phyloP scores from a whole-genome alignment of 1,139 yeast species.

The Yamadazyma diddensiae region DNA sequence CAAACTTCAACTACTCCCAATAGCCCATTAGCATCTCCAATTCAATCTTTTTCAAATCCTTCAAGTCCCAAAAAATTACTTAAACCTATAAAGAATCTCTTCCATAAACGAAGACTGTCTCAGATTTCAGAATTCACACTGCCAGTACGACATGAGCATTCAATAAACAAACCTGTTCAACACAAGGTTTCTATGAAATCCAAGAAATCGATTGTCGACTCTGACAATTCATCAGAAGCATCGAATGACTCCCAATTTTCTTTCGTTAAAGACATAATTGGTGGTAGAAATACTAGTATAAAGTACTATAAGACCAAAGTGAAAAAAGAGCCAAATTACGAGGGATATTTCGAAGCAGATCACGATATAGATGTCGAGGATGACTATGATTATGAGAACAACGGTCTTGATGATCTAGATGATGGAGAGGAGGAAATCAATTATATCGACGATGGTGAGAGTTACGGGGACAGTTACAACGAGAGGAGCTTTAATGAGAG shows the following conservation, averaged over 20 bases:
- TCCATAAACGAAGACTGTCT: slow-evolving; percentile 16
- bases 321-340: slow-evolving; percentile 2
- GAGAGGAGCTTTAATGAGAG: background rate
- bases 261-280: slow-evolving; percentile 51
- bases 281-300: slow-evolving; percentile 62
- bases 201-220: slow-evolving; percentile 3
- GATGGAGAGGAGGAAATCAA: slow-evolving; percentile 15
- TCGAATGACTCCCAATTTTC: slow-evolving; percentile 37
- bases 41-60: slow-evolving; percentile 10
- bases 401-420: slow-evolving; percentile 43
- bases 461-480: background rate
- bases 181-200: slow-evolving; percentile 6
- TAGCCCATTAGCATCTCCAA: slow-evolving; percentile 24
- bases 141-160: slow-evolving; percentile 2
- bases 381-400: slow-evolving; percentile 50
- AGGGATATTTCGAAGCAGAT: slow-evolving; percentile 31
- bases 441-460: slow-evolving; percentile 1
- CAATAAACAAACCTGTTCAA: no score
- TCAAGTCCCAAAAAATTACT: slow-evolving; percentile 39
- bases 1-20: slow-evolving; percentile 8
- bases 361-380: slow-evolving; percentile 35
- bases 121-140: background rate
- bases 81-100: slow-evolving; percentile 42
- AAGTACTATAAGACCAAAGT: slow-evolving; percentile 51
- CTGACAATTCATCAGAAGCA: slow-evolving; percentile 10